Percentiles rank a stretch among this genome's conserved stretches.
Evolutionary conservation across 2,329 filamentous ascomycete species (phyloP).

Genomic region (Cladosporium sphaerospermum): DNA sequence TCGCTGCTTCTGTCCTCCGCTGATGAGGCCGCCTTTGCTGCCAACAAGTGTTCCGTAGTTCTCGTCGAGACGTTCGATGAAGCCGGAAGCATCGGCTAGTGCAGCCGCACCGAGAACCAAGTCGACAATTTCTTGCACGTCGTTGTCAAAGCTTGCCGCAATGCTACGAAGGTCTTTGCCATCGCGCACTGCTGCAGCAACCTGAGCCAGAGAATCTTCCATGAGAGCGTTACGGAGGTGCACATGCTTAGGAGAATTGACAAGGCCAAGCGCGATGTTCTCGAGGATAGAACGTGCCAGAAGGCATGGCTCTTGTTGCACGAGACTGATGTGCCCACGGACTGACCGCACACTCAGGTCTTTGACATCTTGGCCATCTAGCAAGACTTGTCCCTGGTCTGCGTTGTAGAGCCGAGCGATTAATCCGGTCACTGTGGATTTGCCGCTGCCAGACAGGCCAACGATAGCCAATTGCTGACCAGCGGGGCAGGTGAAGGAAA

Average conservation of each 20-base stretch:
- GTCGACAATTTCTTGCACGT: slow-evolving; percentile 28
- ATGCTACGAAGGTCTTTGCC: slow-evolving; percentile 30
- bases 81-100: slow-evolving; percentile 28
- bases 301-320: slow-evolving; percentile 33
- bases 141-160: slow-evolving; percentile 27
- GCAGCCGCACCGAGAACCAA: slow-evolving; percentile 28
- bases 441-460: slow-evolving; percentile 32
- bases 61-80: slow-evolving; percentile 49
- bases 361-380: slow-evolving; percentile 28
- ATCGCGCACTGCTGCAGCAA: slow-evolving; percentile 33
- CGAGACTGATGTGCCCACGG: slow-evolving; percentile 27
- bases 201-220: slow-evolving; percentile 5
- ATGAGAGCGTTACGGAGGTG: slow-evolving; percentile 5
- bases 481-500: slow-evolving; percentile 33
- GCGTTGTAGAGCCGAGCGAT: slow-evolving; percentile 30
- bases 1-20: slow-evolving; percentile 39
- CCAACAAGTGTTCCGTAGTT: slow-evolving; percentile 47
- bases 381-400: slow-evolving; percentile 24
- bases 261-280: slow-evolving; percentile 33
- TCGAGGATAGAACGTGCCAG: slow-evolving; percentile 31
- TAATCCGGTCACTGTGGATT: slow-evolving; percentile 33
- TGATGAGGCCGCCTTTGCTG: slow-evolving; percentile 19
- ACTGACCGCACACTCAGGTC: slow-evolving; percentile 30
- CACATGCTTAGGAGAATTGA: slow-evolving; percentile 22
- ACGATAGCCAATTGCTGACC: slow-evolving; percentile 42